Evolutionary conservation across 208 protist genomes (phyloP), one percentile per base, ranked within the genome.

Genomic region (Trypanosoma mega): DNA sequence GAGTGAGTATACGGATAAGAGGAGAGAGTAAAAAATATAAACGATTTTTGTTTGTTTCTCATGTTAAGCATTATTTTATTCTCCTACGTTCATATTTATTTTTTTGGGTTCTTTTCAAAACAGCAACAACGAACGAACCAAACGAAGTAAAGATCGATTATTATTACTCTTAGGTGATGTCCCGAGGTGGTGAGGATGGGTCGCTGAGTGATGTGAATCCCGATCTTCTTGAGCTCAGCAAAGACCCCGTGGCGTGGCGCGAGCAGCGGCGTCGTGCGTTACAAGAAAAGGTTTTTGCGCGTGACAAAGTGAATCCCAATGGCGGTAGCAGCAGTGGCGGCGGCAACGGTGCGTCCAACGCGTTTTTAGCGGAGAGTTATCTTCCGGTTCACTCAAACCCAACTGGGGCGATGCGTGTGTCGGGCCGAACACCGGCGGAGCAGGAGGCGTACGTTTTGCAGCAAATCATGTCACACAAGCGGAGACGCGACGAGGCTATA

Each of bases 201-300:
- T 74, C 87, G 26, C 23, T 93, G 21, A 65, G 62, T 20, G 63
- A 91, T 33, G 87, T 93, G 0, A 87, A 93, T 31, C 83, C 83
- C 18, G 72, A 67, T 8, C 57, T 93, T 24, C 63, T 93, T 50
- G 72, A 74, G 54, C 64, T 93, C 44, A 70, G 69, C 53, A 82
- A 77, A 18, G 77, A 91, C 55, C 63, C 87, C 9, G 68, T 80
- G 31, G 74, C 65, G 5, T 93, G 87, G 84, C 74, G 79, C 14
- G 81, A 93, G 68, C 80, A 93, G 72, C 81, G 87, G 2, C 74
- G 81, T 8, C 70, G 71, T 3, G 81, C 83, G 18, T 82, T 93
- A 66, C 80, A 72, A 31, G 75, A 70, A 37, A 81, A 81, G 27
- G 87, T 93, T 16, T 93, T 89, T 57, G 72, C n/a, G n/a, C n/a